Evolutionary conservation across 306 rosid genomes (phyloP).

Genomic region (Boehmeria nivea): DNA sequence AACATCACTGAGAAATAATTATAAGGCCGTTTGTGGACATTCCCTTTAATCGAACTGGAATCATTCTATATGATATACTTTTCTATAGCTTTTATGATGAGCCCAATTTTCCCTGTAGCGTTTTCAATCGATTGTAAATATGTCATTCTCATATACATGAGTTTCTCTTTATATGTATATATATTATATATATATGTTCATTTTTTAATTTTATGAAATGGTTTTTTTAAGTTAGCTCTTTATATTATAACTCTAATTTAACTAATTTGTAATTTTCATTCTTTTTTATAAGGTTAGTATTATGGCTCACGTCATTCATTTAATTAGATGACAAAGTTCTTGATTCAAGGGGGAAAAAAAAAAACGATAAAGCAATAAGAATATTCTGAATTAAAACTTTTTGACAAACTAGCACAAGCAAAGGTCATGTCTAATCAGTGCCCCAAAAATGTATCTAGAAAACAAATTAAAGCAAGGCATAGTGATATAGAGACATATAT

Average conservation of each 20-base stretch:
- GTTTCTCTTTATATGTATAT: neutral
- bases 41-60: constrained; percentile 9
- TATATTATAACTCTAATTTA: too few species aligned
- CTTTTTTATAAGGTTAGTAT: too few species aligned
- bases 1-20: constrained; percentile 32
- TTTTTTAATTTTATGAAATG: neutral
- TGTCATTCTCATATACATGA: constrained; percentile 4
- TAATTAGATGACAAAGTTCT: too few species aligned
- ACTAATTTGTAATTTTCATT: too few species aligned
- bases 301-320: too few species aligned
- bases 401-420: constrained; percentile 39
- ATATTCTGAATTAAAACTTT: constrained; percentile 26
- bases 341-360: neutral
- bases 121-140: too few species aligned
- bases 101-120: too few species aligned
- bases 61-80: constrained; percentile 10
- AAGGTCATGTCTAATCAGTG: constrained; percentile 20
- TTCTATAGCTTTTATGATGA: constrained; percentile 9
- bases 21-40: constrained; percentile 23
- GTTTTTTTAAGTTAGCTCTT: too few species aligned
- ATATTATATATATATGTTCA: neutral
- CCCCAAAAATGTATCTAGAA: constrained; percentile 16
- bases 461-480: constrained; percentile 14
- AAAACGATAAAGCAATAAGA: constrained; percentile 18
- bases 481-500: too few species aligned